phyloP scores from a whole-genome alignment of 2,329 filamentous ascomycete genomes.

The Fusarium sp. region DNA sequence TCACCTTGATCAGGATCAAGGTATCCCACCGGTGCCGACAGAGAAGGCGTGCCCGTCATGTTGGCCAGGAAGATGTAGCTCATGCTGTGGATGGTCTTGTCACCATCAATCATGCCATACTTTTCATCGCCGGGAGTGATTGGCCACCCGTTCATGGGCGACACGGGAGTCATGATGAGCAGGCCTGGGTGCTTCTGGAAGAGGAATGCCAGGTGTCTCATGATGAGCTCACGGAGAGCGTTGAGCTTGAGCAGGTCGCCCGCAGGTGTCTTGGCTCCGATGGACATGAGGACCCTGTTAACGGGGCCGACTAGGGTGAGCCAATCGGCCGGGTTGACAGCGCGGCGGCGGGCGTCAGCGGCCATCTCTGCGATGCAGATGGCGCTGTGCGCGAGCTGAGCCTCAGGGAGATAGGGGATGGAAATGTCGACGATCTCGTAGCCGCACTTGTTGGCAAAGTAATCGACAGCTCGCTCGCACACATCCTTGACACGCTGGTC shows the following conservation, averaged over 20 bases:
- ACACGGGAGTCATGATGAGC: slow-evolving; percentile 82
- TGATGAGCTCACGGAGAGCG: slow-evolving; percentile 79
- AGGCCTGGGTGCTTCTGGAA: slow-evolving; percentile 79
- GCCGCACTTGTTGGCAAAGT: slow-evolving; percentile 63
- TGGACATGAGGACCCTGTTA: slow-evolving; percentile 76
- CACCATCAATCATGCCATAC: slow-evolving; percentile 82
- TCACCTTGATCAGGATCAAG: slow-evolving; percentile 65
- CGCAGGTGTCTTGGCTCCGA: slow-evolving; percentile 73
- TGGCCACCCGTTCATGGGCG: slow-evolving; percentile 80
- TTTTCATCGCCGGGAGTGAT: slow-evolving; percentile 67
- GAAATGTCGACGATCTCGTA: slow-evolving; percentile 68
- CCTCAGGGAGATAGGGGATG: slow-evolving; percentile 76
- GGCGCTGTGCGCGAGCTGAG: slow-evolving; percentile 80
- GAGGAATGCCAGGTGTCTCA: slow-evolving; percentile 80
- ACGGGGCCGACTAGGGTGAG: slow-evolving; percentile 70
- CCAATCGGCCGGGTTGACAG: slow-evolving; percentile 60
- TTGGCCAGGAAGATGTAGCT: slow-evolving; percentile 89
- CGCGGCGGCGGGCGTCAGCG: slow-evolving; percentile 56
- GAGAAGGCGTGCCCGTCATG: slow-evolving; percentile 80
- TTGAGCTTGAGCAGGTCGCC: slow-evolving; percentile 79
- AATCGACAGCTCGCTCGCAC: slow-evolving; percentile 72
- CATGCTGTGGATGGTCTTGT: slow-evolving; percentile 81
- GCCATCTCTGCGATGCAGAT: slow-evolving; percentile 81
- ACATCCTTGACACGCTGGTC: slow-evolving; percentile 71
- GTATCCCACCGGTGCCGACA: slow-evolving; percentile 82